Evolutionary conservation across 2,329 filamentous ascomycete species (phyloP), one percentile per base, ranked within the genome.

Genomic region (Fusarium sp.): DNA sequence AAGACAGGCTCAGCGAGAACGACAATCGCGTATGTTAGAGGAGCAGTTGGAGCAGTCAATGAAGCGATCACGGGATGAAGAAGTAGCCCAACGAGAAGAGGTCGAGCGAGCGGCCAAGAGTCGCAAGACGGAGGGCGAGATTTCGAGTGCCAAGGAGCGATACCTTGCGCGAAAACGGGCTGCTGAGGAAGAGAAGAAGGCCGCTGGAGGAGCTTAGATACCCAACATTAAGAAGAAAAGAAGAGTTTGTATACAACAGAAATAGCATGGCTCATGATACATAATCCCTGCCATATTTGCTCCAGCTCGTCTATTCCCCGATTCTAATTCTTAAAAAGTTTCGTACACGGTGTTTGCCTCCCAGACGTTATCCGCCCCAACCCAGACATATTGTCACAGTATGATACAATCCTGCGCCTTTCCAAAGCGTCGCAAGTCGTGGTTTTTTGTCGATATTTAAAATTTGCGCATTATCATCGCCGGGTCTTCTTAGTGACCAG

Each of bases 11-110:
- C 89, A 90, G 84, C 84, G 92, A 33, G 92, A 94, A 77, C 84
- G 92, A 40, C 93, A 96, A 81, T 91, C 90, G 8, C 87, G 88
- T 60, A 93, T 95, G 92, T 83, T 96, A 66, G 92, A 92, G 72
- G 87, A 90, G 75, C 93, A 96, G 79, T 84, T 96, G 17, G 92
- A 91, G 73, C 87, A 91, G 75, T 86, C 89, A 36, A 85, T 91
- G 22, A 95, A 95, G 82, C 84, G 92, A 54, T 87, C 89, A 40
- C 82, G 91, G 13, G 91, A 94, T 65, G 90, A 92, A 59, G 80
- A 82, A 64, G 91, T 91, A 48, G 88, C 91, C 59, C 89, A 92
- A 74, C 86, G 88, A 71, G 81, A 82, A 68, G 85, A 87, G 66
- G 75, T 90, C 20, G 90, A 93, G 79, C 85, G 89, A 59, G 87